phyloP scores from a whole-genome alignment of 2,329 filamentous ascomycete genomes.

The Thermothelomyces thermophilus region DNA sequence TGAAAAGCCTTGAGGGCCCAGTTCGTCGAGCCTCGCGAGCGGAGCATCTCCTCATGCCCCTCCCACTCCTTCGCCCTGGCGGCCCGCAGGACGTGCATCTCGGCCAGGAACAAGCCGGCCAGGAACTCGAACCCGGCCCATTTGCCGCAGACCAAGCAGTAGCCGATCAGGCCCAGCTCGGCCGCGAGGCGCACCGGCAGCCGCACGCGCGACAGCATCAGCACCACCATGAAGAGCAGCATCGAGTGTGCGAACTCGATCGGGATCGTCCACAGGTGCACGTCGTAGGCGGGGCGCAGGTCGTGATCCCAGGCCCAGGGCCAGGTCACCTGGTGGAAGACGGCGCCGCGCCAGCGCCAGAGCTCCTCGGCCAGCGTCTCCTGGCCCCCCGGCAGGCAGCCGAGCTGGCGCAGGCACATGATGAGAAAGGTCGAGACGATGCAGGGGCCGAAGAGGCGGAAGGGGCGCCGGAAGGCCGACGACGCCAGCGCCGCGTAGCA shows the following conservation, averaged over 20 bases:
- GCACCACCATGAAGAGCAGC: conserved; percentile 35
- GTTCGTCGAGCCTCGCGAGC: background rate
- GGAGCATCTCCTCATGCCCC: conserved; percentile 12
- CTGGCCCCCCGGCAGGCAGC: conserved; percentile 16
- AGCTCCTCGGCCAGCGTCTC: conserved; percentile 28
- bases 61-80: conserved; percentile 21
- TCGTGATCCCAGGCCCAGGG: conserved; percentile 32
- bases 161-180: conserved; percentile 31
- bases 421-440: conserved; percentile 37
- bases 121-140: conserved; percentile 43
- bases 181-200: conserved; percentile 28
- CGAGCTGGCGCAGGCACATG: conserved; percentile 30
- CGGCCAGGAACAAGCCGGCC: conserved; percentile 40
- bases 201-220: conserved; percentile 33
- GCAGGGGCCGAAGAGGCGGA: conserved; percentile 42
- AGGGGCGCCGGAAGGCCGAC: conserved; percentile 40
- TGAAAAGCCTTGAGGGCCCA: conserved; percentile 23
- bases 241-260: conserved; percentile 42
- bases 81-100: conserved; percentile 35
- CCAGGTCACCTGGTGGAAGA: conserved; percentile 31
- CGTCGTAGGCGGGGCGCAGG: conserved; percentile 34
- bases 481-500: conserved; percentile 38
- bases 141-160: conserved; percentile 34
- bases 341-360: conserved; percentile 26
- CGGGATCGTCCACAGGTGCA: conserved; percentile 44